Base-by-base conservation (phyloP, 495 filamentous ascomycete species). In the Clohesyomyces aquaticus region DNA sequence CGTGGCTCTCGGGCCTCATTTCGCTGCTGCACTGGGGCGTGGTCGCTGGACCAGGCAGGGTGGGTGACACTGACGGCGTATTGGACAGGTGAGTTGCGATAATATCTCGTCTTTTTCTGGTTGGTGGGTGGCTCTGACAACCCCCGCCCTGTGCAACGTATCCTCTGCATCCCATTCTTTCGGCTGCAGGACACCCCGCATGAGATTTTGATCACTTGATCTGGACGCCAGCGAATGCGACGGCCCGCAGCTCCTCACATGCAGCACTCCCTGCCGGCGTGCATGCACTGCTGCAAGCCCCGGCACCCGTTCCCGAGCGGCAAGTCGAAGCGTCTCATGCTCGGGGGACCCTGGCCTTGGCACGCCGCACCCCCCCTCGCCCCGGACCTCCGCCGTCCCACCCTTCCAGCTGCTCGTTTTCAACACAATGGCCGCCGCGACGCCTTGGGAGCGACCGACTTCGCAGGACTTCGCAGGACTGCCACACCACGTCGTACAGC, bases 1-100 rank as follows among this genome's bases (percentile, higher is more conserved):
- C 92, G 35, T 96, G 92, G 92, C 79, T 95, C 45, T 79, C 76
- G 69, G 90, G 89, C 68, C 73, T 83, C 55, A 69, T 92, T 35
- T 85, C 88, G 53, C 81, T 96, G 71, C 69, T 86, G 56, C 91
- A 92, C 76, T 86, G 88, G 79, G 80, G 83, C 62, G 79, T 84
- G 69, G 73, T 93, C 68, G 78, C 77, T 67, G 89, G 91, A 41
- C 88, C 90, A 65, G 88, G 91, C 68, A 80, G 77, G 75, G 73
- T 96, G 38, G 91, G 89, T 75, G 80, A 81, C 72, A 84, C 88
- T 9, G 82, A 92, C 75, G 87, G 91, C 58, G 81, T 85, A 67
- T 79, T 96, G 75, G 91, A 97, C 83, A 93, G 90, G 92, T 97
- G 85, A 87, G 92, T 85, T 65, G 42, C 59, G 28, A 54, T 66